Base-by-base conservation (phyloP, 192 early-diverging fungal genomes). In the Dispira simplex region DNA sequence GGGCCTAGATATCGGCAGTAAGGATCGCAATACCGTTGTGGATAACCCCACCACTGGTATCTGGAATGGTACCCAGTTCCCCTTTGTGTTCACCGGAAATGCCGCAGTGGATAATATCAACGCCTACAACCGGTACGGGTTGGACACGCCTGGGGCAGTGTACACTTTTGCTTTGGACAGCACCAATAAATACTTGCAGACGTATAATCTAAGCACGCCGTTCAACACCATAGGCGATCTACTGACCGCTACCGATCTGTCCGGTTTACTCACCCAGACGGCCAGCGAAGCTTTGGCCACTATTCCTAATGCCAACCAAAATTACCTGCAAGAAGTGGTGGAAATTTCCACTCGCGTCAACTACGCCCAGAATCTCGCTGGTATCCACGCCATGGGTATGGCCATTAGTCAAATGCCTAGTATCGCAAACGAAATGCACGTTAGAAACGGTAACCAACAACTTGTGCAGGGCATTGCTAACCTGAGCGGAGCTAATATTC, bases 271-370 rank as follows among this genome's bases (percentile, higher is more conserved):
- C 18, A 55, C 71, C 47, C 3, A 25, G 18, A 70, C 80, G 0
- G 78, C 80, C 8, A n/a, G 65, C 8, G 62, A 73, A 8, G 68
- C 75, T 39, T 76, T 77, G 57, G 23, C 13, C 23, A 26, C 23
- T 0, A 14, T 14, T 27, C 25, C 54, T 20, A 68, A 70, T 0
- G 66, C 83, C 8, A 48, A 66, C 46, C 57, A 59, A 6, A 46
- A 27, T 0, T 86, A 82, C 53, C 46, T 70, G 12, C 26, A 69
- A 13, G 79, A 86, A 59, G 70, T 86, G 25, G 66, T 86, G 1
- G 80, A 86, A 55, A 71, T 76, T n/a, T 75, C 78, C 1, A 79
- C 79, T 1, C 72, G 84, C 6, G 84, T 81, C 46, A 86, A 86
- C 66, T 86, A 86, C 62, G 81, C 70, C 4, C 79, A 81, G 20